Percentiles rank a stretch among this genome's conserved stretches.
These are phyloP conservation scores for Populus pruinosa DNA, from an alignment of 345 rosid species.

Conservation along the genomic window DNA sequence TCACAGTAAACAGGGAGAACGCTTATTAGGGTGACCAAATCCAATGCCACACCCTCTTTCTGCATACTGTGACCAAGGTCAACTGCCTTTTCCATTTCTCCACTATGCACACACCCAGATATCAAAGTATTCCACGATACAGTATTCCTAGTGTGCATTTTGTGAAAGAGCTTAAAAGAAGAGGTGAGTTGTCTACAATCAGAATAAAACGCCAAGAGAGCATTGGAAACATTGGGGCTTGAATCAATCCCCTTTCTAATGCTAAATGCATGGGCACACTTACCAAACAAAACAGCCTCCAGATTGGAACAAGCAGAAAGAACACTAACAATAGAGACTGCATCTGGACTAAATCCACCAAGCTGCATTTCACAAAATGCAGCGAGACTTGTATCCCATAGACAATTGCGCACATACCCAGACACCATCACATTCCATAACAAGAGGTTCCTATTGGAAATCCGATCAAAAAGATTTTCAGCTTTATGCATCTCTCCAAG, in stretches of 20 bases:
- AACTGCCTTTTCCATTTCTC: constrained; percentile 24
- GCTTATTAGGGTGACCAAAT: constrained; percentile 34
- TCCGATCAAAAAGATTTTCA: constrained; percentile 11
- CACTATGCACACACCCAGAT: constrained; percentile 31
- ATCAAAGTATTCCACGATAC: constrained; percentile 47
- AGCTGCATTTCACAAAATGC: constrained; percentile 38
- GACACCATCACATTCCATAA: constrained; percentile 26
- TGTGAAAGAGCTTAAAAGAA: constrained; percentile 32
- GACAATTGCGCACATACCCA: constrained; percentile 11
- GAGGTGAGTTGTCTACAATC: constrained; percentile 20
- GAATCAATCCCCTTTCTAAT: constrained; percentile 33
- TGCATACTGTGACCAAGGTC: constrained; percentile 19
- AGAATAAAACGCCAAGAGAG: constrained; percentile 39
- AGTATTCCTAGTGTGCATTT: constrained; percentile 25
- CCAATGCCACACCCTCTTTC: constrained; percentile 10
- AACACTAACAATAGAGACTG: constrained; percentile 28
- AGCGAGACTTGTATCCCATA: constrained; percentile 34
- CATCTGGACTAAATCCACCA: constrained; percentile 34
- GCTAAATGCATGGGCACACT: constrained; percentile 45
- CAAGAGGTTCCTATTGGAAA: constrained; percentile 13
- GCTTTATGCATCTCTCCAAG: constrained; percentile 12
- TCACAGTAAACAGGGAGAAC: constrained; percentile 21
- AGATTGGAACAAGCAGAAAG: constrained; percentile 43
- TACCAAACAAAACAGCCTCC: constrained; percentile 26
- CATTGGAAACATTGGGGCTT: constrained; percentile 34